Evolutionary conservation across 331 rosid genomes (phyloP).

Genomic region (Quercus tomentella): DNA sequence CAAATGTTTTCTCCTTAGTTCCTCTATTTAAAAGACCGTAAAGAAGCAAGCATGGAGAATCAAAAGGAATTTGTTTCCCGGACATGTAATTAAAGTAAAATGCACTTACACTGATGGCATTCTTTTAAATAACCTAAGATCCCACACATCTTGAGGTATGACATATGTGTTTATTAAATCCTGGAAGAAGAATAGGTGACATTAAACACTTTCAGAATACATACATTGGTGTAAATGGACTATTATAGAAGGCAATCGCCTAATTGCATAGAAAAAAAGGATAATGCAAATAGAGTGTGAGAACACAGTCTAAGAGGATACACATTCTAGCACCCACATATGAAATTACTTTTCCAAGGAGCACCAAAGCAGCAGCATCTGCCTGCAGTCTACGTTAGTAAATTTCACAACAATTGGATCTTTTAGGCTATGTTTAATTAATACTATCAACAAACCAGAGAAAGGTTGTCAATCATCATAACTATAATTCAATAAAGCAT

Average conservation of each 20-base stretch:
- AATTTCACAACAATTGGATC: background rate
- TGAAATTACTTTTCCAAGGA: slow-evolving; percentile 73
- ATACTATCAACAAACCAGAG: background rate
- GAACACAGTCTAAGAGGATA: background rate
- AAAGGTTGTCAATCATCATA: background rate
- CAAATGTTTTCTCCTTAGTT: too few species aligned
- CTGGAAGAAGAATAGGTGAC: slow-evolving; percentile 38
- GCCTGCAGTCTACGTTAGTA: slow-evolving; percentile 40
- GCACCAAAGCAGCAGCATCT: slow-evolving; percentile 76
- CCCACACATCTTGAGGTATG: slow-evolving; percentile 92
- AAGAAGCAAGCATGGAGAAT: too few species aligned
- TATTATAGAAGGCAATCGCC: background rate
- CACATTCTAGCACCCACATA: slow-evolving; percentile 49
- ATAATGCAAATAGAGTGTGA: too few species aligned
- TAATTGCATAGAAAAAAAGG: background rate
- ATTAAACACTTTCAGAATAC: slow-evolving; percentile 11
- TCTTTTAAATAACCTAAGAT: slow-evolving; percentile 71
- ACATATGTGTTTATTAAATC: slow-evolving; percentile 52
- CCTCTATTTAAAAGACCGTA: too few species aligned
- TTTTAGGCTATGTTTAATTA: background rate
- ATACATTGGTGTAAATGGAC: background rate
- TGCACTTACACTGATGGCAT: slow-evolving; percentile 65
- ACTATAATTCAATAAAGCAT: background rate
- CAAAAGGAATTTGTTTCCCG: background rate
- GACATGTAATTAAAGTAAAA: slow-evolving; percentile 10